phyloP scores from a whole-genome alignment of 2,329 filamentous ascomycete genomes.

The Lachnellula occidentalis region DNA sequence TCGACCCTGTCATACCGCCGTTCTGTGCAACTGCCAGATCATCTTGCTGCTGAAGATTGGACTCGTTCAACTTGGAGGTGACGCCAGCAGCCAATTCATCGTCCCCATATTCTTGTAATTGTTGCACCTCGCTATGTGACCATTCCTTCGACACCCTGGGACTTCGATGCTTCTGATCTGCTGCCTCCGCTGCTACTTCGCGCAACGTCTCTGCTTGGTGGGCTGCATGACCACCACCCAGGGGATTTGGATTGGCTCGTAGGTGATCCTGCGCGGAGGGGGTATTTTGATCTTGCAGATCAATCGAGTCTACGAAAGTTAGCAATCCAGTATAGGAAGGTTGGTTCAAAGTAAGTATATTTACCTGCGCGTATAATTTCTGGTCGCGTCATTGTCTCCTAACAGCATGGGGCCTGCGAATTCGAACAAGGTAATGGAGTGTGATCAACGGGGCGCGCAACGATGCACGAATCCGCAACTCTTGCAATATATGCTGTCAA shows the following conservation, averaged over 20 bases:
- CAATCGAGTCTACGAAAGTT: conserved; percentile 71
- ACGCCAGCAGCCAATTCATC: conserved; percentile 39
- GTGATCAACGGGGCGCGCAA: conserved; percentile 7
- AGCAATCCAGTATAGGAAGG: conserved; percentile 12
- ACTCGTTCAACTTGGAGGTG: conserved; percentile 35
- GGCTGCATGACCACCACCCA: conserved; percentile 45
- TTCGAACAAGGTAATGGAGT: conserved; percentile 6
- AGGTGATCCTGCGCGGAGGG: conserved; percentile 82
- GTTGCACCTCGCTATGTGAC: conserved; percentile 31
- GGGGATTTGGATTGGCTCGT: conserved; percentile 45
- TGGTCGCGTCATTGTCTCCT: conserved; percentile 45
- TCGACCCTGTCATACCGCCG: conserved; percentile 45
- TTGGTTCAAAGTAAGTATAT: not conserved
- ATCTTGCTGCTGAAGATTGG: conserved; percentile 45
- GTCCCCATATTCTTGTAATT: conserved; percentile 36
- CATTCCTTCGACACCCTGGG: conserved; percentile 55
- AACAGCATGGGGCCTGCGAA: conserved; percentile 14
- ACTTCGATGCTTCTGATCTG: conserved; percentile 63
- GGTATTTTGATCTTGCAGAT: conserved; percentile 78
- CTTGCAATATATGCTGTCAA: conserved; percentile 8
- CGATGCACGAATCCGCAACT: conserved; percentile 17
- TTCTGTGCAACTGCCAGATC: conserved; percentile 56
- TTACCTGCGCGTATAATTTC: conserved; percentile 51
- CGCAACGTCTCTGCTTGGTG: conserved; percentile 84
- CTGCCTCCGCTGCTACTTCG: conserved; percentile 70